These are phyloP conservation scores for Xylaria sp. DNA, from an alignment of 2,329 filamentous ascomycete species.

Conservation along the genomic window DNA sequence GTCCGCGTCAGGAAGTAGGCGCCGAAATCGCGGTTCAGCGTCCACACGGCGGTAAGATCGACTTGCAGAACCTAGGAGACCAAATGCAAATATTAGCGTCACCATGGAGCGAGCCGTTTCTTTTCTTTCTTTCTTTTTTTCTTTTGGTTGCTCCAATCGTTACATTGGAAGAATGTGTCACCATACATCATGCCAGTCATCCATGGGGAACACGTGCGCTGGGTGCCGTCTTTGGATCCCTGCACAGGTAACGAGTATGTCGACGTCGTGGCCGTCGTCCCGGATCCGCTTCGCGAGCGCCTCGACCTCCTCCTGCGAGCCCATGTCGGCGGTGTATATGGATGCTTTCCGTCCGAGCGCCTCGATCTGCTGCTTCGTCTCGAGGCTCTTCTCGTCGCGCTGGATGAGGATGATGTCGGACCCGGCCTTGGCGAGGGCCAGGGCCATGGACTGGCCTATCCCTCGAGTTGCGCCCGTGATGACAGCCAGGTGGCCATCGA, in stretches of 20 bases:
- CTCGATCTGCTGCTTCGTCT: conserved; percentile 66
- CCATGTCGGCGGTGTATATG: conserved; percentile 73
- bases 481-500: conserved; percentile 59
- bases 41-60: conserved; percentile 83
- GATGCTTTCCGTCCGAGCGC: conserved; percentile 67
- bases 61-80: conserved; percentile 65
- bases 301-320: conserved; percentile 61
- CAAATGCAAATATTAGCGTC: neutral
- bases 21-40: conserved; percentile 76
- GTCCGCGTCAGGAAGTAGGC: conserved; percentile 73
- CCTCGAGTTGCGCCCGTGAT: conserved; percentile 61
- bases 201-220: conserved; percentile 74
- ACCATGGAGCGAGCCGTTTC: no score
- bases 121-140: no score
- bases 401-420: conserved; percentile 60
- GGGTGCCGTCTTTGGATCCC: conserved; percentile 82
- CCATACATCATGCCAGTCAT: conserved; percentile 76
- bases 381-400: conserved; percentile 48
- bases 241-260: conserved; percentile 82
- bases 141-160: neutral
- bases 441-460: conserved; percentile 61
- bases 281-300: conserved; percentile 64
- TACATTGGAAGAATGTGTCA: neutral
- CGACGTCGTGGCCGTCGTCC: conserved; percentile 66
- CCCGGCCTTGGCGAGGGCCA: conserved; percentile 62